Evolutionary conservation across 2,329 filamentous ascomycete genomes (phyloP), one percentile per base, ranked within the genome.

Genomic region (Septoria linicola): DNA sequence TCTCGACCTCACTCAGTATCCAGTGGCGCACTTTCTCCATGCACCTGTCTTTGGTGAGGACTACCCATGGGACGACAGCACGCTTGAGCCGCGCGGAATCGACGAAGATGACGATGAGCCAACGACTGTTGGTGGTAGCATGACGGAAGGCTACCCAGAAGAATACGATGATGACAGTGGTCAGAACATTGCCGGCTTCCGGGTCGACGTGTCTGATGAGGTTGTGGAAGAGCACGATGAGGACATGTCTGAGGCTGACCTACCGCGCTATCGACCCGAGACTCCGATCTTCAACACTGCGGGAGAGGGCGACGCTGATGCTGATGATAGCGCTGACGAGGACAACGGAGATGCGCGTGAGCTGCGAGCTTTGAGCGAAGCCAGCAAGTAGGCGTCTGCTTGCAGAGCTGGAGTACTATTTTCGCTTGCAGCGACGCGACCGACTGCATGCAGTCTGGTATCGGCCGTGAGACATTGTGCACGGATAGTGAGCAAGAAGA

Each of bases 1-100:
- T 48, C 64, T 75, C 14, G 72, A 76, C 46, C 53, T 67, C 6
- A 59, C 64, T 2, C 55, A 65, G 20, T 68, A 65, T 25, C 65
- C 65, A 0, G 66, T 77, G 25, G 45, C 63, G 3, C 75, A 76
- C 59, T 63, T 79, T 42, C 77, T 76, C 1, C 77, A 74, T 58
- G 66, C 65, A 10, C 63, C 68, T 8, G 66, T 79, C 36, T 60
- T 66, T n/a, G 61, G 63, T 14, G 57, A 59, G 50, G 68, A 76
- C 61, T 63, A 74, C 59, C 73, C 72, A 0, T 76, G 74, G 70
- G 46, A 35, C 43, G 8, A 16, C 16, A 16, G 25, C 14, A 36
- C 37, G 10, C 34, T 48, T 25, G 45, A 53, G 34, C 30, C 39
- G 8, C 20, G 14, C 4, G 40, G 14, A n/a, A 19, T 11, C 7